Conservation (phyloP, 1,284 basidiomycete genomes). For the Porogramme epimiltina region DNA sequence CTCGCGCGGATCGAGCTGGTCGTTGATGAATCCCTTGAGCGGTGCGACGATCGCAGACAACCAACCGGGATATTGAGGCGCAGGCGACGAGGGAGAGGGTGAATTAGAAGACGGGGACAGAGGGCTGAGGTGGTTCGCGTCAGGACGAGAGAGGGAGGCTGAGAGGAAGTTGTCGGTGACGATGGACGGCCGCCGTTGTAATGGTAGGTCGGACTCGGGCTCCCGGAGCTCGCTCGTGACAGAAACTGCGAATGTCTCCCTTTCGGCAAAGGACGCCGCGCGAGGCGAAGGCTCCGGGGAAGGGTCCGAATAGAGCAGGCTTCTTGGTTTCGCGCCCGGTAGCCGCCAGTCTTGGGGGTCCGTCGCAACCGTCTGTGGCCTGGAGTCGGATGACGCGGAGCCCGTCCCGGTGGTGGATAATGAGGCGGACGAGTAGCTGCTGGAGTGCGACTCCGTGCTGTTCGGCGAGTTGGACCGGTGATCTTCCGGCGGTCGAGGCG, state of each 20-base stretch:
- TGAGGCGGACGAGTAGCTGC: constrained; percentile 27
- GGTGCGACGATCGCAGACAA: constrained; percentile 60
- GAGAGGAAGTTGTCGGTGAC: constrained; percentile 27
- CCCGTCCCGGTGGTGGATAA: constrained; percentile 21
- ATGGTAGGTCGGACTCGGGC: constrained; percentile 6
- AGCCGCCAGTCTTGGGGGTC: constrained; percentile 24
- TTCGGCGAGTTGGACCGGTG: constrained; percentile 28
- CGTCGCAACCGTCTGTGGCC: constrained; percentile 22
- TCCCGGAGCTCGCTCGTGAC: constrained; percentile 17
- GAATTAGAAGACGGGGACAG: constrained; percentile 20
- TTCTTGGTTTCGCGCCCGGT: constrained; percentile 10
- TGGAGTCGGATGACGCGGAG: constrained; percentile 24
- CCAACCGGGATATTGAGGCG: constrained; percentile 32
- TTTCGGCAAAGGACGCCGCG: constrained; percentile 24
- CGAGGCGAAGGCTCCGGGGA: constrained; percentile 31
- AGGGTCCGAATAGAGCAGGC: constrained; percentile 25
- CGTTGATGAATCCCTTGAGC: constrained; percentile 64
- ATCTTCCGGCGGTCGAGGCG: constrained; percentile 13
- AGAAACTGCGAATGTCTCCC: constrained; percentile 20
- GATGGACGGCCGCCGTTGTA: constrained; percentile 25
- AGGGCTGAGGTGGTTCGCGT: constrained; percentile 12
- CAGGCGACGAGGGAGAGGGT: constrained; percentile 28
- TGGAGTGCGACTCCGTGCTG: constrained; percentile 31
- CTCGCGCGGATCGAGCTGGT: constrained; percentile 56
- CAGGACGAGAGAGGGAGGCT: constrained; percentile 15